phyloP scores from a whole-genome alignment of 2,329 filamentous ascomycete genomes.

The Elsinoe batatas region DNA sequence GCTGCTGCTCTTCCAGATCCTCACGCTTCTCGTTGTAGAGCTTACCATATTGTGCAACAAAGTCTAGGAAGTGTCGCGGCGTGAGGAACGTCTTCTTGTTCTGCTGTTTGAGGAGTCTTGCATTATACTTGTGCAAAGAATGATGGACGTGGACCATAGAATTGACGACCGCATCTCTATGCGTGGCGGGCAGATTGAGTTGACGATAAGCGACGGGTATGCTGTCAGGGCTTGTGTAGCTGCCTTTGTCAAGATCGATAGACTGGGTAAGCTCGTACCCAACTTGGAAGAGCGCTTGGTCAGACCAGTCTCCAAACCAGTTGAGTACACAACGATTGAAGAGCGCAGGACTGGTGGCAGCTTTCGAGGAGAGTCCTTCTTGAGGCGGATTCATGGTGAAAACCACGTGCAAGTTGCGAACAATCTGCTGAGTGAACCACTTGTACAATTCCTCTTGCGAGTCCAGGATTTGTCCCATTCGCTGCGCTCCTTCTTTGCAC shows the following conservation, averaged over 20 bases:
- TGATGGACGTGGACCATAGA: constrained; percentile 99
- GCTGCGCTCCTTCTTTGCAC: constrained; percentile 95
- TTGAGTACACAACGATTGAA: constrained; percentile 99
- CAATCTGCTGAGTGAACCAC: constrained; percentile 99
- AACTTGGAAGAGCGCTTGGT: constrained; percentile 97
- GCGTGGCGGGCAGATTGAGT: constrained; percentile 72
- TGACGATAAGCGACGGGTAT: constrained; percentile 88
- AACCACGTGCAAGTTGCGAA: constrained; percentile 97
- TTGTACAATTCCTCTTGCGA: constrained; percentile 99
- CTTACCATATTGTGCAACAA: constrained; percentile 94
- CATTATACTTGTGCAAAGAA: constrained; percentile 83
- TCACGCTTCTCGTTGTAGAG: constrained; percentile 97
- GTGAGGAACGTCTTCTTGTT: constrained; percentile 88
- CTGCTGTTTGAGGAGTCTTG: constrained; percentile 80
- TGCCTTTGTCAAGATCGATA: constrained; percentile 85
- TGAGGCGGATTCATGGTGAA: constrained; percentile 99
- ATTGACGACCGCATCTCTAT: constrained; percentile 88
- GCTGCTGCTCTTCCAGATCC: constrained; percentile 95
- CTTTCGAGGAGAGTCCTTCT: constrained; percentile 88
- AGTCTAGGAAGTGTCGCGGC: constrained; percentile 93
- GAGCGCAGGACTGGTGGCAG: constrained; percentile 89
- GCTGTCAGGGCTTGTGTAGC: constrained; percentile 77
- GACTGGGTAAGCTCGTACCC: constrained; percentile 90
- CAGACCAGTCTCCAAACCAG: constrained; percentile 99
- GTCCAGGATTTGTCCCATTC: constrained; percentile 87